Evolutionary conservation across 371 early-diverging fungal species (phyloP).

Genomic region (Modicella reniformis): DNA sequence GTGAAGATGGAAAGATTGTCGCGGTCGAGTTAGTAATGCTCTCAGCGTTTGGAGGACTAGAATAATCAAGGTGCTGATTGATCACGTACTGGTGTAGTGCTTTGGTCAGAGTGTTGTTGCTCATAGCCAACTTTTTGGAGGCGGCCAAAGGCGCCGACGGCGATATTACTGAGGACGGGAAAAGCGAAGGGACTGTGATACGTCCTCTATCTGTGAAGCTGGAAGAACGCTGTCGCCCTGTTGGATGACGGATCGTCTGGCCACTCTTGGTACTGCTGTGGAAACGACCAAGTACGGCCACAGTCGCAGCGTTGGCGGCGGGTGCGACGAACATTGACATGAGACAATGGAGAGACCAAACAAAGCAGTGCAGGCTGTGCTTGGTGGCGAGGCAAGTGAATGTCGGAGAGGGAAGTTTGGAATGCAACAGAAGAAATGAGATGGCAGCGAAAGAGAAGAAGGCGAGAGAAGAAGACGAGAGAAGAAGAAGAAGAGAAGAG

Average conservation of each 20-base stretch:
- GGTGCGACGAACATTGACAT: constrained; percentile 16
- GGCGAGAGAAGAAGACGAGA: not conserved
- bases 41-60: constrained; percentile 11
- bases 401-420: not conserved
- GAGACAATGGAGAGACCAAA: not conserved
- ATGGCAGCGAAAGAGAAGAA: not conserved
- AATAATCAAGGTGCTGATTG: constrained; percentile 17
- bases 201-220: constrained; percentile 22
- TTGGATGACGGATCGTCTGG: not conserved
- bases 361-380: not conserved
- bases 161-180: not conserved
- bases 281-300: constrained; percentile 36
- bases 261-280: constrained; percentile 18
- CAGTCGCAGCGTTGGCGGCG: constrained; percentile 17
- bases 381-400: not conserved
- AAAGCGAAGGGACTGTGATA: not conserved
- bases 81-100: constrained; percentile 16
- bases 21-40: constrained; percentile 16
- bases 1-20: not conserved
- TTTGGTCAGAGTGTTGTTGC: constrained; percentile 12
- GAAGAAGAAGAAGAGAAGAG: not conserved
- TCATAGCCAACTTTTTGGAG: constrained; percentile 8
- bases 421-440: not conserved
- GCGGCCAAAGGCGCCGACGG: constrained; percentile 1
- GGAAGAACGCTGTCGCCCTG: constrained; percentile 42